These are phyloP conservation scores for Coemansia sp. DNA, from an alignment of 192 early-diverging fungal genomes.

Conservation along the genomic window DNA sequence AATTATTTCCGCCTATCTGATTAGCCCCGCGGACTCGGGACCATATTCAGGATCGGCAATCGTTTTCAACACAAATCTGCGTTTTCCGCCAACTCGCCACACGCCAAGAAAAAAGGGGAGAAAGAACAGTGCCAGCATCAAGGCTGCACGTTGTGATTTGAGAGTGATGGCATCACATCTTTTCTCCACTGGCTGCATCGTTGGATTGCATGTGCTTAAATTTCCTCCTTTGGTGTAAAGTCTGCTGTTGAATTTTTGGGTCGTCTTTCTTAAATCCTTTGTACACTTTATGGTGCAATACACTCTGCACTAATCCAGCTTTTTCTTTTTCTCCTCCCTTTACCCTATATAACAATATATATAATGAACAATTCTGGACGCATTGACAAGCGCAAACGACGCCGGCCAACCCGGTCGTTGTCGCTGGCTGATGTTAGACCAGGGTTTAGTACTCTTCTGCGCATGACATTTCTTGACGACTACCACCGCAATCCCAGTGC, in stretches of 20 bases:
- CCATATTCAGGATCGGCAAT: not conserved
- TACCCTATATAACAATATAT: not conserved
- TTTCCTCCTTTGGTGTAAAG: too few species aligned
- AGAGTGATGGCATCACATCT: slow-evolving; percentile 11
- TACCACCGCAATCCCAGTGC: slow-evolving; percentile 50
- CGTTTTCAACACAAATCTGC: not conserved
- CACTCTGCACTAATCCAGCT: not conserved
- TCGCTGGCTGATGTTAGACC: not conserved
- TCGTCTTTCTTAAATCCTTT: too few species aligned
- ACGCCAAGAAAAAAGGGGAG: not conserved
- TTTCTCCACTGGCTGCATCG: slow-evolving; percentile 1
- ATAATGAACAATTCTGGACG: slow-evolving; percentile 11
- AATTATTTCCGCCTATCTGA: not conserved
- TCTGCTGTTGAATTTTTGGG: too few species aligned
- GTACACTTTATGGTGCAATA: too few species aligned
- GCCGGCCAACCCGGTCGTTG: slow-evolving; percentile 37
- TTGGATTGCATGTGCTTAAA: too few species aligned
- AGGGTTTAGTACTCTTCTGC: slow-evolving; percentile 18
- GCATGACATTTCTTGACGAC: slow-evolving; percentile 37
- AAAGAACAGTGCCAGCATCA: not conserved
- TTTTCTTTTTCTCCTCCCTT: not conserved
- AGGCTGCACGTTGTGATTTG: slow-evolving; percentile 9
- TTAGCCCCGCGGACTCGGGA: not conserved
- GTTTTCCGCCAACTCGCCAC: not conserved
- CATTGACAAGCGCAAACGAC: slow-evolving; percentile 45